phyloP scores from a whole-genome alignment of 805 yeast species.

The Maudiozyma saulgeensis region DNA sequence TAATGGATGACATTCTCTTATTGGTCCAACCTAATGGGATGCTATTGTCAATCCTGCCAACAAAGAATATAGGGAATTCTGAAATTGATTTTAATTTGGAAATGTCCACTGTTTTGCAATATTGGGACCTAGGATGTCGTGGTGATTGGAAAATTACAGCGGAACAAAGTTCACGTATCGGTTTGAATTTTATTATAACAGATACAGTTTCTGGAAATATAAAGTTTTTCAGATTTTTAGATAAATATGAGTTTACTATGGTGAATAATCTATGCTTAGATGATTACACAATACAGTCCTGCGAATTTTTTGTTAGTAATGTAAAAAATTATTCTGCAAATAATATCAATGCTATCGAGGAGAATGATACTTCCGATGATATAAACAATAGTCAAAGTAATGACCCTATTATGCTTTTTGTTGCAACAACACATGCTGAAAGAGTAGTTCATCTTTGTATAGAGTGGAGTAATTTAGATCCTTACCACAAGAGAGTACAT shows the following conservation, averaged over 20 bases:
- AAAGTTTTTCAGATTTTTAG: slow-evolving; percentile 17
- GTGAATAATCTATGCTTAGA: slow-evolving; percentile 17
- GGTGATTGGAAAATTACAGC: slow-evolving; percentile 14
- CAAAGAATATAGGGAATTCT: neutral
- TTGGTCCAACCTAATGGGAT: slow-evolving; percentile 12
- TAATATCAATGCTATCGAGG: neutral
- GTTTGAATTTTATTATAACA: slow-evolving; percentile 9
- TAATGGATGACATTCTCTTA: slow-evolving; percentile 8
- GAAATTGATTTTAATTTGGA: neutral
- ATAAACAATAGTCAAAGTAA: neutral
- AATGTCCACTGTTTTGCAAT: slow-evolving; percentile 11
- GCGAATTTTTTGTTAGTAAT: slow-evolving; percentile 10
- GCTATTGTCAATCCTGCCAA: slow-evolving; percentile 10
- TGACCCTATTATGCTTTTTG: slow-evolving; percentile 10
- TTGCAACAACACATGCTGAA: slow-evolving; percentile 11
- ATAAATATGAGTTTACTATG: slow-evolving; percentile 10
- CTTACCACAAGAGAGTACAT: slow-evolving; percentile 19
- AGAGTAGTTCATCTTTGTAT: slow-evolving; percentile 19
- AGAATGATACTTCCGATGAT: neutral
- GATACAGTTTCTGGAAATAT: slow-evolving; percentile 9
- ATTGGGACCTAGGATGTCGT: slow-evolving; percentile 12
- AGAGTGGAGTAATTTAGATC: slow-evolving; percentile 18
- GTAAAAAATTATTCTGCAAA: neutral
- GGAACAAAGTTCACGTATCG: slow-evolving; percentile 4
- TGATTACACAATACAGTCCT: slow-evolving; percentile 9